Evolutionary conservation across 2,329 filamentous ascomycete genomes (phyloP).

Genomic region (Pestalotiopsis sp.): DNA sequence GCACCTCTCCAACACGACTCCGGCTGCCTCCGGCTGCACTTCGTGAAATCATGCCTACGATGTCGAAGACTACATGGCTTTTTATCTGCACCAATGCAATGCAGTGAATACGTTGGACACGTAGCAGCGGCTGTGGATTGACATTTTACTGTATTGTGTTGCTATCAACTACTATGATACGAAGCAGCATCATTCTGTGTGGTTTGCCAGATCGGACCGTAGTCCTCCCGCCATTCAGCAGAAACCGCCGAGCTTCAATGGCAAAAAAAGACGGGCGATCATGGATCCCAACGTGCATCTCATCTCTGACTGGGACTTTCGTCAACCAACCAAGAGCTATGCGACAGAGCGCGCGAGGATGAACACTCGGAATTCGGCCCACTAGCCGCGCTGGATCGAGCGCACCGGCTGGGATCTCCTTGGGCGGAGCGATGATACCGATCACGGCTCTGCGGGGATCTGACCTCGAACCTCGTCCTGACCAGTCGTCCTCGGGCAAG

Average conservation of each 20-base stretch:
- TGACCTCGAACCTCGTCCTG: neutral
- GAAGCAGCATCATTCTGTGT: too few species aligned
- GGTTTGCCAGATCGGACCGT: too few species aligned
- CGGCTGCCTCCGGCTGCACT: too few species aligned
- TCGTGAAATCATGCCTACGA: too few species aligned
- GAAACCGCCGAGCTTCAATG: neutral
- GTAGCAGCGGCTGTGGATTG: too few species aligned
- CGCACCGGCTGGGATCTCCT: neutral
- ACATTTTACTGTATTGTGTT: too few species aligned
- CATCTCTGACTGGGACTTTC: neutral
- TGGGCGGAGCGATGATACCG: neutral
- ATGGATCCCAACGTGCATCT: neutral
- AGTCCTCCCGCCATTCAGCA: neutral
- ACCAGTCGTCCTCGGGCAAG: neutral
- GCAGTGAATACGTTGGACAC: too few species aligned
- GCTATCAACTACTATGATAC: too few species aligned
- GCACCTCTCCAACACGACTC: too few species aligned
- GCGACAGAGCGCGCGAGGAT: neutral
- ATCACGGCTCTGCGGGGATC: neutral
- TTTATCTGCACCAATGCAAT: too few species aligned
- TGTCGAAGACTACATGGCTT: too few species aligned
- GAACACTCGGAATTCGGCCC: neutral
- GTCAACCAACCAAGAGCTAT: neutral
- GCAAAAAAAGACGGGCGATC: neutral
- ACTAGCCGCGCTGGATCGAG: neutral